A percentile compares a stretch with the other conserved stretches of the same genome.
phyloP scores from a whole-genome alignment of 352 stramenopile genomes.

The Phytophthora boehmeriae region DNA sequence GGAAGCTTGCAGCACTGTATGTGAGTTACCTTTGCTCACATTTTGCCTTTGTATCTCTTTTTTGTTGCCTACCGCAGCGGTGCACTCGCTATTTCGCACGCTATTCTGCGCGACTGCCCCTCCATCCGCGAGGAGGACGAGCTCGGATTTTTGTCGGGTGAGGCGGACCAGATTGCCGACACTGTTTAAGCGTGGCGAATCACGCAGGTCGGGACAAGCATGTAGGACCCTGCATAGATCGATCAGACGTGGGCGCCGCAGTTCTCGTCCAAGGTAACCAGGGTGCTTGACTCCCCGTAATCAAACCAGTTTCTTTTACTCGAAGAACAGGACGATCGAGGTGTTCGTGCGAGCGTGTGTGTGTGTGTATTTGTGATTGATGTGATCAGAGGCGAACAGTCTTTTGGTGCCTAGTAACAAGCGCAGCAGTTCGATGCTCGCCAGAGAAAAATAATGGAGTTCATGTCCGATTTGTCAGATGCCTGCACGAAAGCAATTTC shows the following conservation, averaged over 20 bases:
- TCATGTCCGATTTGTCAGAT: too few relatives aligned
- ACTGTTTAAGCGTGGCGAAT: conserved; percentile 53
- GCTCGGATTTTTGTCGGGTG: conserved; percentile 74
- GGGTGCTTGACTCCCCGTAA: too few relatives aligned
- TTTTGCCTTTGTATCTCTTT: neutral
- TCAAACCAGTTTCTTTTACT: too few relatives aligned
- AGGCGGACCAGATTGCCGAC: conserved; percentile 70
- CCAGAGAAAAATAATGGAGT: too few relatives aligned
- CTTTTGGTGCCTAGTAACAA: too few relatives aligned
- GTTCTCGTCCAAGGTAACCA: neutral
- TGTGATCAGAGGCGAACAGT: too few relatives aligned
- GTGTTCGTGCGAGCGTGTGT: too few relatives aligned
- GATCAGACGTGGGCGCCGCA: neutral
- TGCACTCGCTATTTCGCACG: conserved; percentile 76
- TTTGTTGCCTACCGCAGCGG: conserved; percentile 38
- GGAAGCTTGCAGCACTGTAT: neutral
- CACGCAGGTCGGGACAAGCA: conserved; percentile 4
- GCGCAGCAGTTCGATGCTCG: too few relatives aligned
- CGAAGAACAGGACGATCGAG: too few relatives aligned
- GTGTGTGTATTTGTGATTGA: too few relatives aligned
- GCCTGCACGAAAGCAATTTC: too few relatives aligned
- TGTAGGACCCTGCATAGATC: conserved; percentile 22
- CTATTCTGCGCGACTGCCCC: conserved; percentile 80
- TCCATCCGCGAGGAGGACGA: conserved; percentile 81
- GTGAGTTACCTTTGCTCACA: neutral